These are phyloP conservation scores for Carex scoparia DNA, from an alignment of 176 grass and related monocot genomes.

Conservation along the genomic window DNA sequence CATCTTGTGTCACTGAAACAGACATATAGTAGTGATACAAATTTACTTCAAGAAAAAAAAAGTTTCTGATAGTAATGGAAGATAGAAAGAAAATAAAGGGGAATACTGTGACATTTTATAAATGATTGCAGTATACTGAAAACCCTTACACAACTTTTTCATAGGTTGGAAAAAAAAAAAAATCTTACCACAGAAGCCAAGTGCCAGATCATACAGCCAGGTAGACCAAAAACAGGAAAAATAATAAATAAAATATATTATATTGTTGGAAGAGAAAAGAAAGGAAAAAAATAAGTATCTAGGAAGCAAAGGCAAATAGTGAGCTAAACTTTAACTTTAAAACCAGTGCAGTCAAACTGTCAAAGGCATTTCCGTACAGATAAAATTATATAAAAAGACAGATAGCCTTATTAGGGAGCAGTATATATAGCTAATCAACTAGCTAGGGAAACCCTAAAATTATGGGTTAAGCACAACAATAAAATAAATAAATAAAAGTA, in stretches of 20 bases:
- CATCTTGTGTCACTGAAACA: neutral
- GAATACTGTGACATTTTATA: neutral
- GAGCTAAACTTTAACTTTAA: slow-evolving; percentile 1
- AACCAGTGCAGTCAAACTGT: neutral
- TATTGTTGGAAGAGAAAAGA: neutral
- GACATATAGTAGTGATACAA: neutral
- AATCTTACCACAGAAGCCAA: neutral
- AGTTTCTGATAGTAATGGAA: neutral
- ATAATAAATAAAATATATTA: neutral
- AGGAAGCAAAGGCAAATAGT: neutral
- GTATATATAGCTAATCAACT: neutral
- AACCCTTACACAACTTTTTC: neutral
- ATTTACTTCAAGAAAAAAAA: neutral
- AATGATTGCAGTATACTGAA: neutral
- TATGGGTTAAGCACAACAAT: neutral
- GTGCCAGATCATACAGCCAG: neutral
- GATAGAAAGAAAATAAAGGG: neutral
- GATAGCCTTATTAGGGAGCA: neutral
- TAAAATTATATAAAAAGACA: neutral
- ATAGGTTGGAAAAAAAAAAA: neutral
- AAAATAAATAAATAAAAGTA: neutral
- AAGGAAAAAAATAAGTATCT: neutral
- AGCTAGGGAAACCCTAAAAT: neutral
- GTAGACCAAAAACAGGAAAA: neutral
- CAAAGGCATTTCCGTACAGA: neutral